A percentile compares a stretch with the other conserved stretches of the same genome.
phyloP scores from a whole-genome alignment of 2,329 filamentous ascomycete species.

The Fusarium austroafricanum region DNA sequence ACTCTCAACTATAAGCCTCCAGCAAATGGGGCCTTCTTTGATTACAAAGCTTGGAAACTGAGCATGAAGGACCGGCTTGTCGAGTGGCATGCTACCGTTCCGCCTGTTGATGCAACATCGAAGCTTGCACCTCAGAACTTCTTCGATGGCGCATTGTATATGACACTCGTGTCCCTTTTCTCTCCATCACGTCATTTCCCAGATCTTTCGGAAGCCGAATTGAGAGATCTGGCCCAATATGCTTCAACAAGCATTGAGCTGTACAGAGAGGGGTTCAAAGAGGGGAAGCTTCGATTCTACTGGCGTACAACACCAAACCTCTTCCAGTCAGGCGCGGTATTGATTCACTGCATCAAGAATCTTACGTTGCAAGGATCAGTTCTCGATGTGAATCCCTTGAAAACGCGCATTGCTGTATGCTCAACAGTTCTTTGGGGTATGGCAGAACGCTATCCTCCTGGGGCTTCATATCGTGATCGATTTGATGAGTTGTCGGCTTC shows the following conservation, averaged over 20 bases:
- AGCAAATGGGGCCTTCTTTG: constrained; percentile 20
- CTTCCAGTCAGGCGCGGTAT: constrained; percentile 37
- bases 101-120: constrained; percentile 13
- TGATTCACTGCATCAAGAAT: constrained; percentile 37
- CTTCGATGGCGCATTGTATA: constrained; percentile 37
- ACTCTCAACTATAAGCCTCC: constrained; percentile 34
- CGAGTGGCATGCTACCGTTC: constrained; percentile 32
- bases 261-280: constrained; percentile 39
- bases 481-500: constrained; percentile 40
- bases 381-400: constrained; percentile 2
- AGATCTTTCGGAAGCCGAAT: constrained; percentile 12
- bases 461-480: constrained; percentile 41
- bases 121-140: constrained; percentile 41
- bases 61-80: constrained; percentile 31
- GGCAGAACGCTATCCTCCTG: constrained; percentile 45
- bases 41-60: constrained; percentile 33
- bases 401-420: constrained; percentile 34
- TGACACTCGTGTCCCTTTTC: constrained; percentile 32
- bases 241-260: constrained; percentile 30
- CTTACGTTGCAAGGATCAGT: neutral
- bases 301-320: constrained; percentile 46
- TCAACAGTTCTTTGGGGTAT: constrained; percentile 46
- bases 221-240: constrained; percentile 28
- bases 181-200: constrained; percentile 39
- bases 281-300: constrained; percentile 43